A percentile compares a stretch with the other conserved stretches of the same genome.
Conservation (phyloP, 177 flowering plant genomes). For the Vitis hybrid region DNA sequence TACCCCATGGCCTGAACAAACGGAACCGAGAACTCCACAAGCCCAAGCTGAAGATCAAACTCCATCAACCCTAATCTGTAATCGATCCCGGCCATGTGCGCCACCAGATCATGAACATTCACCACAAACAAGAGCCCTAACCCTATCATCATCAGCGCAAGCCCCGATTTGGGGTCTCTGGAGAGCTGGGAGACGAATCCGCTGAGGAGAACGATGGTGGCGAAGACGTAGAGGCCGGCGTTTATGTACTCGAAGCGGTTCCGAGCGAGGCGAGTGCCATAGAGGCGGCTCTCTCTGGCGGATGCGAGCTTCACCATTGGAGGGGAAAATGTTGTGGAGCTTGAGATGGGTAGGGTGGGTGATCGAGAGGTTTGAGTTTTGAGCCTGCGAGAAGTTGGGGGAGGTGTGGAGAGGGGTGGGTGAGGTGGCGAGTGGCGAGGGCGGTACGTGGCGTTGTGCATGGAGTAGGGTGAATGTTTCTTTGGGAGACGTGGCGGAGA, state of each 20-base stretch:
- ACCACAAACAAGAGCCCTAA: conserved; percentile 37
- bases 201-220: conserved; percentile 50
- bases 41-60: conserved; percentile 65
- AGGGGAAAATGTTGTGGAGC: background rate
- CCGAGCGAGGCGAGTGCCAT: conserved; percentile 60
- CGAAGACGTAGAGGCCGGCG: conserved; percentile 79
- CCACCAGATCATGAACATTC: conserved; percentile 76
- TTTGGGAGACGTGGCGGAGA: too few relatives aligned
- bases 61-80: conserved; percentile 51
- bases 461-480: too few relatives aligned
- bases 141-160: conserved; percentile 58
- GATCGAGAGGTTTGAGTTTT: background rate
- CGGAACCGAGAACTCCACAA: conserved; percentile 85
- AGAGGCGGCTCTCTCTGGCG: conserved; percentile 70
- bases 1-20: conserved; percentile 59
- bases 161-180: conserved; percentile 56
- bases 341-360: background rate
- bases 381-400: background rate
- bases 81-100: conserved; percentile 80
- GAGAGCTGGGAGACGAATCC: conserved; percentile 68
- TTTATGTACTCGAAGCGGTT: conserved; percentile 75
- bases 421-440: background rate
- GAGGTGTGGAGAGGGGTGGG: background rate
- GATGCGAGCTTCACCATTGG: conserved; percentile 91
- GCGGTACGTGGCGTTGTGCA: too few relatives aligned